Conservation (phyloP, 305 asterid genomes). For the Fraxinus sp. region DNA sequence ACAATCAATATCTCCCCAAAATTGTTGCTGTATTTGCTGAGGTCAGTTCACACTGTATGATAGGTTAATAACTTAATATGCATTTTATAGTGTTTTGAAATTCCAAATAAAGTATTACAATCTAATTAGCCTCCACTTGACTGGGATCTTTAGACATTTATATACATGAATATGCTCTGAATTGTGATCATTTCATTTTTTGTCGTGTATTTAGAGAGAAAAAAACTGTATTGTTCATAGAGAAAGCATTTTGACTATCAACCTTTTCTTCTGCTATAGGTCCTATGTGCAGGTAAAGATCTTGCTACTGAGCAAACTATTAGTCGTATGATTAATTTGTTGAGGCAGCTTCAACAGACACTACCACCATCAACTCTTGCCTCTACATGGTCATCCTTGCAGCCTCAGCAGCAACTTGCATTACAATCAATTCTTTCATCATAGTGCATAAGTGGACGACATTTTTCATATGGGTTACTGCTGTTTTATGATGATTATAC, state of each 20-base stretch:
- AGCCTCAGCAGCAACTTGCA: constrained; percentile 85
- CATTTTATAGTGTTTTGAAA: not conserved
- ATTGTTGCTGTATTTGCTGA: constrained; percentile 86
- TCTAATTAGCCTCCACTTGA: not conserved
- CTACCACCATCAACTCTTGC: constrained; percentile 74
- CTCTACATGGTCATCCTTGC: constrained; percentile 78
- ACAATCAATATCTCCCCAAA: constrained; percentile 80
- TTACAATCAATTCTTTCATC: constrained; percentile 72
- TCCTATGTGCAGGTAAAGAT: constrained; percentile 75
- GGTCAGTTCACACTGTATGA: constrained; percentile 40
- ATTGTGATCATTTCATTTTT: not conserved
- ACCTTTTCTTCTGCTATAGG: constrained; percentile 37
- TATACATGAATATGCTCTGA: not conserved
- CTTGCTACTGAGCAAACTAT: constrained; percentile 80
- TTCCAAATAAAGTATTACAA: not conserved
- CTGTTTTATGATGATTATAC: constrained; percentile 18
- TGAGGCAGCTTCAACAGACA: constrained; percentile 85
- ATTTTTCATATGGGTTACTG: constrained; percentile 5
- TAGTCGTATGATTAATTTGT: constrained; percentile 67
- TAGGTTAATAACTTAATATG: not conserved
- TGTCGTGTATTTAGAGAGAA: not conserved
- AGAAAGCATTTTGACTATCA: not conserved
- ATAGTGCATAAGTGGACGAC: constrained; percentile 23
- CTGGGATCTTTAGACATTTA: not conserved
- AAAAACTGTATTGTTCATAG: not conserved